Evolutionary conservation across 345 rosid species (phyloP).

Genomic region (Trapa incisa): DNA sequence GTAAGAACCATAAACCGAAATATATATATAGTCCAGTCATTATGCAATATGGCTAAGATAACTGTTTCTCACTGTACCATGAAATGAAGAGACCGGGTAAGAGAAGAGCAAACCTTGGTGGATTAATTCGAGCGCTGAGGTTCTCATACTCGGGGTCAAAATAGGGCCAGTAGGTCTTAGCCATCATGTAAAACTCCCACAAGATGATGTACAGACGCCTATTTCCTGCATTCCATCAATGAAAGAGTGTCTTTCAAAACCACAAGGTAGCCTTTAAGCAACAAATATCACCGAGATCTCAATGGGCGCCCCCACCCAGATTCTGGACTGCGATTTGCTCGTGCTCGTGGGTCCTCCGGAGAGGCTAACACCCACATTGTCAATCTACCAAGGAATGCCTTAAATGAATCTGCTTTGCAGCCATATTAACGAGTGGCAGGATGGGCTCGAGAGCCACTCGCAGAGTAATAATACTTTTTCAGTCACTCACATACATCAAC

Average conservation of each 20-base stretch:
- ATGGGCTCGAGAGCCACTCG: not conserved
- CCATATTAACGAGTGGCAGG: not conserved
- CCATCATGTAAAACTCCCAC: constrained; percentile 25
- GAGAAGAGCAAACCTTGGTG: constrained; percentile 54
- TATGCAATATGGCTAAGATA: not conserved
- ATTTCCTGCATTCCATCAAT: not conserved
- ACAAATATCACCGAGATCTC: not conserved
- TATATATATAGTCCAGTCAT: not conserved
- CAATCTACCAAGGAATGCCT: not conserved
- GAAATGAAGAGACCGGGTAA: not conserved
- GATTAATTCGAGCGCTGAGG: constrained; percentile 75
- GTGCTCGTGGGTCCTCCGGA: not conserved
- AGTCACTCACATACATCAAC: not conserved
- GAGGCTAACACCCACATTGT: not conserved
- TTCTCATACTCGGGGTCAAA: constrained; percentile 94
- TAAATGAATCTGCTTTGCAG: not conserved
- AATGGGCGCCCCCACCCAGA: not conserved
- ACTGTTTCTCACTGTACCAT: not conserved
- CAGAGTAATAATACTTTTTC: not conserved
- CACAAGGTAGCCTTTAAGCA: not conserved
- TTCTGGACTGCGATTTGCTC: not conserved
- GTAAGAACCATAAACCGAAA: not conserved
- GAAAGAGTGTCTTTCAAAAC: not conserved
- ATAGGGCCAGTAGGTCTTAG: constrained; percentile 74
- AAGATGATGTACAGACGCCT: not conserved